These are phyloP conservation scores for Schoenoplectus tabernaemontani DNA, from an alignment of 202 grass and related monocot genomes.

Conservation along the genomic window DNA sequence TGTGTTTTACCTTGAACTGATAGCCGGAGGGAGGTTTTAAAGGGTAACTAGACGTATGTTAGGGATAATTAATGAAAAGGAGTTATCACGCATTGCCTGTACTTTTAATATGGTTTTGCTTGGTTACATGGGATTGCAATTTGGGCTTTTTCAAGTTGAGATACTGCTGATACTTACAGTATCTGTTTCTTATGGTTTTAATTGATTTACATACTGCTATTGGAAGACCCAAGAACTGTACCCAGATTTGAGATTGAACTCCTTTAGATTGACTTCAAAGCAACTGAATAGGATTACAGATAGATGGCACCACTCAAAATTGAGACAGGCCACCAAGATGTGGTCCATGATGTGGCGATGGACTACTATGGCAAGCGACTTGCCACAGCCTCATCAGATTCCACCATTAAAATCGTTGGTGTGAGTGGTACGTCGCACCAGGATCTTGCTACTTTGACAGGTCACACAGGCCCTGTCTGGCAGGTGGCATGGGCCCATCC, in stretches of 20 bases:
- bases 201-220: background rate
- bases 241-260: background rate
- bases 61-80: background rate
- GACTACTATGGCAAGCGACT: slow-evolving; percentile 84
- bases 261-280: background rate
- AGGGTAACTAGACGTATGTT: background rate
- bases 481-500: slow-evolving; percentile 74
- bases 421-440: slow-evolving; percentile 55
- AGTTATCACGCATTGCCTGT: background rate
- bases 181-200: background rate
- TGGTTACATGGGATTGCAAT: too few species aligned
- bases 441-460: slow-evolving; percentile 62
- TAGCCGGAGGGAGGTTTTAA: background rate
- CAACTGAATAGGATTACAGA: background rate
- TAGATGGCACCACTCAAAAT: slow-evolving; percentile 77
- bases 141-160: background rate
- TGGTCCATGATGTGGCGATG: slow-evolving; percentile 68
- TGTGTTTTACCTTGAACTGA: background rate
- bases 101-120: too few species aligned
- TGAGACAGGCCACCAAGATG: slow-evolving; percentile 71
- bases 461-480: slow-evolving; percentile 75
- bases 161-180: background rate
- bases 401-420: slow-evolving; percentile 67
- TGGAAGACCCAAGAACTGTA: background rate
- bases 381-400: slow-evolving; percentile 66